These are phyloP conservation scores for Thielaviopsis euricoi DNA, from an alignment of 2,329 filamentous ascomycete species.

Conservation along the genomic window DNA sequence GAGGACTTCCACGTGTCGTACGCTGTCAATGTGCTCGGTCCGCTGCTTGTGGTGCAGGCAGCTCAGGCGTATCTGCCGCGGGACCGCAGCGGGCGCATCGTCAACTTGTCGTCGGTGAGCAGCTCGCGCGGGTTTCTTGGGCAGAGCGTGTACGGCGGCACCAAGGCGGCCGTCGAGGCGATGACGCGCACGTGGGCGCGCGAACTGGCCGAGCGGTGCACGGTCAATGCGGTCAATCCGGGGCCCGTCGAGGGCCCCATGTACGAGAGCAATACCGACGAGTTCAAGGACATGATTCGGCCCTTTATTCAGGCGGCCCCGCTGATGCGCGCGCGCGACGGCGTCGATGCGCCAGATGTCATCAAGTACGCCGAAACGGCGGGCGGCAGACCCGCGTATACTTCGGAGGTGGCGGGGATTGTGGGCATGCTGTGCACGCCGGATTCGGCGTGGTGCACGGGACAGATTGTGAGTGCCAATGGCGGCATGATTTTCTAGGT, in stretches of 20 bases:
- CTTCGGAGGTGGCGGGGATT: conserved; percentile 13
- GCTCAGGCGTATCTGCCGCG: conserved; percentile 50
- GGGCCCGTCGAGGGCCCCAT: conserved; percentile 37
- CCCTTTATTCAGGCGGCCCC: conserved; percentile 38
- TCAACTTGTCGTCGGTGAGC: conserved; percentile 39
- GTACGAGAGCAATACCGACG: conserved; percentile 28
- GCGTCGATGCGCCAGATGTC: conserved; percentile 12
- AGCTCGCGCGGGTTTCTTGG: conserved; percentile 35
- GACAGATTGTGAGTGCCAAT: conserved; percentile 65
- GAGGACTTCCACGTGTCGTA: conserved; percentile 57
- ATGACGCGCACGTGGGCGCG: conserved; percentile 43
- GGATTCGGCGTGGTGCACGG: conserved; percentile 64
- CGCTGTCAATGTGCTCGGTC: conserved; percentile 67
- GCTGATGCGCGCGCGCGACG: conserved; percentile 36
- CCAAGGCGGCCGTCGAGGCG: conserved; percentile 41
- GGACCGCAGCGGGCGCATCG: conserved; percentile 44
- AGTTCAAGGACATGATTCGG: conserved; percentile 26
- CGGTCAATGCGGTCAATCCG: conserved; percentile 41
- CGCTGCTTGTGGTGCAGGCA: conserved; percentile 61
- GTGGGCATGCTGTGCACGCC: conserved; percentile 27
- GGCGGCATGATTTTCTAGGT: conserved; percentile 44
- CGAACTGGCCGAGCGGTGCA: conserved; percentile 35
- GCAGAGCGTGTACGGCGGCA: conserved; percentile 40
- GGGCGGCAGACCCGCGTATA: conserved; percentile 14
- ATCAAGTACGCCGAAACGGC: conserved; percentile 12